Conservation (phyloP, 2,329 filamentous ascomycete genomes). For the Xylaria sp. region DNA sequence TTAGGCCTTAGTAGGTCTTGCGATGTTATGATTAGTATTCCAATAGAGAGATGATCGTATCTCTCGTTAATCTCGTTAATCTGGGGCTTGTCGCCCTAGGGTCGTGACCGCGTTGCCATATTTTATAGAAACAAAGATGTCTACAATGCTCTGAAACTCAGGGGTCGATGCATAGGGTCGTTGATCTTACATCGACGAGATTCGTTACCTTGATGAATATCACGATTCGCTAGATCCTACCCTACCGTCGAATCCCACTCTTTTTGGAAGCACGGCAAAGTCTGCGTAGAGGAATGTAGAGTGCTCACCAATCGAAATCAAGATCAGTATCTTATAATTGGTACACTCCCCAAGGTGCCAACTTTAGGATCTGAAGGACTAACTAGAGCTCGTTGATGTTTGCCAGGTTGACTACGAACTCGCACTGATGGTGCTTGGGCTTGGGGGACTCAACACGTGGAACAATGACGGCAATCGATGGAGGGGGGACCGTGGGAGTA, state of each 20-base stretch:
- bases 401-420: conserved; percentile 66
- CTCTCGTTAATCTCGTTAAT: no score
- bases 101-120: no score
- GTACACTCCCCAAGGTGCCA: conserved; percentile 22
- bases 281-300: conserved; percentile 42
- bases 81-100: no score
- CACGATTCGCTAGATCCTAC: neutral
- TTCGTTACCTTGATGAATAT: no score
- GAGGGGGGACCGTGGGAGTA: neutral
- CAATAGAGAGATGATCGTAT: no score
- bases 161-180: no score
- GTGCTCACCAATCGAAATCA: conserved; percentile 58
- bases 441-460: neutral
- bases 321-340: conserved; percentile 56
- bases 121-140: no score
- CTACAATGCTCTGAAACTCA: no score
- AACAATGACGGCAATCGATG: neutral
- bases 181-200: no score
- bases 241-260: neutral
- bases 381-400: conserved; percentile 53
- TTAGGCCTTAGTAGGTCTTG: no score
- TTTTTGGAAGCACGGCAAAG: neutral
- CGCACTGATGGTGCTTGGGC: neutral
- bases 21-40: no score
- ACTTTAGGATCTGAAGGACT: conserved; percentile 41